phyloP scores from a whole-genome alignment of 1,284 basidiomycete species.

The Pulveroboletus sp. region DNA sequence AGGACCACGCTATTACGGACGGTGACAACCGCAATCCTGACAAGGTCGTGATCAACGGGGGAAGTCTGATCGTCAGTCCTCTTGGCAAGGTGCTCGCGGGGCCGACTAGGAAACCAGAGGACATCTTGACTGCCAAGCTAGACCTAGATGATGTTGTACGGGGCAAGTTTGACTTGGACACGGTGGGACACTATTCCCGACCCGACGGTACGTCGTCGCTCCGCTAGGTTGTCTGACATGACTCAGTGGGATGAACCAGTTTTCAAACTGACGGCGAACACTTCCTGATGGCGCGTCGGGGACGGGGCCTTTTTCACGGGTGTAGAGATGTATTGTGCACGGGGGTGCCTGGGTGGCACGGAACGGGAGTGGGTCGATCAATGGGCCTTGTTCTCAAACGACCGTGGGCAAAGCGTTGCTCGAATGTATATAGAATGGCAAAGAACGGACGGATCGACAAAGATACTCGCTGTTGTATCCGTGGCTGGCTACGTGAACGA shows the following conservation, averaged over 20 bases:
- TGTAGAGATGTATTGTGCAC: too few relatives aligned
- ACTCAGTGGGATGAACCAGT: constrained; percentile 25
- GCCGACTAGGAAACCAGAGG: constrained; percentile 61
- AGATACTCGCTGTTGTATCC: neutral
- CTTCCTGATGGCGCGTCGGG: constrained; percentile 7
- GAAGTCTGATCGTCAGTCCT: constrained; percentile 69
- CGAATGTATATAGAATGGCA: constrained; percentile 30
- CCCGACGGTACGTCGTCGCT: constrained; percentile 51
- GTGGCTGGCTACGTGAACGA: constrained; percentile 12
- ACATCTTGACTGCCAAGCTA: constrained; percentile 64
- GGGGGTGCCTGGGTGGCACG: constrained; percentile 5
- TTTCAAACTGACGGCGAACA: constrained; percentile 26
- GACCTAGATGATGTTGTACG: constrained; percentile 61
- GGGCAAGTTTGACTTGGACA: constrained; percentile 75
- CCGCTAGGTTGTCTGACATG: neutral
- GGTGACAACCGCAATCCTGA: constrained; percentile 44
- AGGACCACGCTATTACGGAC: constrained; percentile 51
- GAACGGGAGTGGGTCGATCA: constrained; percentile 13
- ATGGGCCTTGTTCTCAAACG: constrained; percentile 16
- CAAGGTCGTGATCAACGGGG: constrained; percentile 68
- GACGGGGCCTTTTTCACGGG: too few relatives aligned
- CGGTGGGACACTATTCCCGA: constrained; percentile 68
- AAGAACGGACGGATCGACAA: neutral
- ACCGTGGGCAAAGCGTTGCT: constrained; percentile 16
- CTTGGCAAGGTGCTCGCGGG: constrained; percentile 70